Evolutionary conservation across 768 basidiomycete species (phyloP).

Genomic region (Lanmaoa rubissima): DNA sequence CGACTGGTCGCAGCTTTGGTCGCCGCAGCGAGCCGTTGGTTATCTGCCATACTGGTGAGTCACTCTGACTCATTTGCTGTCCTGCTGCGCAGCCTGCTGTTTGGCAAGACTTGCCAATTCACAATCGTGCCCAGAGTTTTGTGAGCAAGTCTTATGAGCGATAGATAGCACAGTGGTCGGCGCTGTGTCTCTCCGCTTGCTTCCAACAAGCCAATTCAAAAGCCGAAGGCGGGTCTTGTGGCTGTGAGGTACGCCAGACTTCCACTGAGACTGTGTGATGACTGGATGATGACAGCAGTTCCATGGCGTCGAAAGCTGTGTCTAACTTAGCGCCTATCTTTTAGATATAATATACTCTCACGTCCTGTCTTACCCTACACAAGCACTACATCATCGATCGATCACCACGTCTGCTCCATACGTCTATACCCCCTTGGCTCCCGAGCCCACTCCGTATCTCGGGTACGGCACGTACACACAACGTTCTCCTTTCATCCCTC

Average conservation of each 20-base stretch:
- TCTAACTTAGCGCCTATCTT: constrained; percentile 1
- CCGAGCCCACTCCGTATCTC: constrained; percentile 35
- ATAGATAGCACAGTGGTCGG: not conserved
- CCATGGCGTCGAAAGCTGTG: constrained; percentile 13
- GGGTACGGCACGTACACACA: constrained; percentile 32
- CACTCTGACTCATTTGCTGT: no score
- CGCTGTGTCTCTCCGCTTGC: not conserved
- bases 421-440: constrained; percentile 40
- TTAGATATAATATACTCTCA: constrained; percentile 16
- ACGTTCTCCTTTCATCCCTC: constrained; percentile 46
- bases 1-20: no score
- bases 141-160: no score
- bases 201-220: not conserved
- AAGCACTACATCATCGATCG: constrained; percentile 1
- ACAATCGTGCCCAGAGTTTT: not conserved
- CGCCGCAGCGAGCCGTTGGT: no score
- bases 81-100: no score
- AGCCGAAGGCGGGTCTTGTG: constrained; percentile 3
- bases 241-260: constrained; percentile 16
- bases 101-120: not conserved
- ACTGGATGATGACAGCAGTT: not conserved
- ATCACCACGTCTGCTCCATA: constrained; percentile 44
- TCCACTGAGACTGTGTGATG: constrained; percentile 16
- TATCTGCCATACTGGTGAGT: no score
- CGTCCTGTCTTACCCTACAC: not conserved